A percentile compares a stretch with the other conserved stretches of the same genome.
These are phyloP conservation scores for sunflower (Helianthus annuus) DNA, from an alignment of 129 eudicot species.

Conservation along the genomic window HanXRQr2.0-SUNRISE NC_035444.2:114442345-114442844, in stretches of 20 bases:
- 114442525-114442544: slow-evolving; percentile 93
- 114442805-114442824: neutral
- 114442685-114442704: too few relatives aligned
- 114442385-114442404: neutral
- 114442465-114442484: slow-evolving; percentile 35
- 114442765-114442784: too few relatives aligned
- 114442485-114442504: slow-evolving; percentile 41
- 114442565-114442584: slow-evolving; percentile 85
- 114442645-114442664: too few relatives aligned
- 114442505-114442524: slow-evolving; percentile 52
- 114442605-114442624: slow-evolving; percentile 91
- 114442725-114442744: too few relatives aligned
- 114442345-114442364: slow-evolving; percentile 61
- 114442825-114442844: slow-evolving; percentile 44
- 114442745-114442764: too few relatives aligned
- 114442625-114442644: slow-evolving; percentile 57
- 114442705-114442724: too few relatives aligned
- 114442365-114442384: too few relatives aligned
- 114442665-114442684: too few relatives aligned
- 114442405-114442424: slow-evolving; percentile 72
- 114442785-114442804: neutral
- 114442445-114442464: slow-evolving; percentile 69
- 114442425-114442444: slow-evolving; percentile 81
- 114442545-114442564: slow-evolving; percentile 83
- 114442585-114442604: slow-evolving; percentile 87